Percentiles rank a stretch among this genome's conserved stretches.
Conservation (phyloP, 129 eudicot species). For the Helichrysum umbraculigerum region DNA sequence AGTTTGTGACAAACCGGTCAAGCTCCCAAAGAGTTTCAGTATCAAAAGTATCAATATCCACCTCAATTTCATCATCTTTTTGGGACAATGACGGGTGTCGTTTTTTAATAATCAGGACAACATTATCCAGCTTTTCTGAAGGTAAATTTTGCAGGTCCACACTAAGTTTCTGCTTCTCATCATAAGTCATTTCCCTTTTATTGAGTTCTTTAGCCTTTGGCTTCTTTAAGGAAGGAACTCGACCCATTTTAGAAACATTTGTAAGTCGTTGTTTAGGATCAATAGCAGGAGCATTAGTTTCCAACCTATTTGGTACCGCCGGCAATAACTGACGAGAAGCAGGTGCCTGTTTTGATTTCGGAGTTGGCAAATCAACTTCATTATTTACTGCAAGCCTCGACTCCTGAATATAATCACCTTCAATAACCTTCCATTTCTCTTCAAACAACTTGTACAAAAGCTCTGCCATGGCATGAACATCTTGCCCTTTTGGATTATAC, state of each 20-base stretch:
- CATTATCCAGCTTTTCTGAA: conserved; percentile 74
- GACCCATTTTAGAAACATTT: conserved; percentile 35
- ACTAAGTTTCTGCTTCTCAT: conserved; percentile 91
- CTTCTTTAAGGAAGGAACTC: conserved; percentile 56
- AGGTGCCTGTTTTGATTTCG: conserved; percentile 46
- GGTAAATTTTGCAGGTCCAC: conserved; percentile 72
- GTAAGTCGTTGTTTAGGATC: conserved; percentile 36
- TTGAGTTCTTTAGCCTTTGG: conserved; percentile 77
- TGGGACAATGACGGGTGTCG: conserved; percentile 69
- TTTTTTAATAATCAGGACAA: conserved; percentile 81
- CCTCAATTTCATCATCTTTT: conserved; percentile 91
- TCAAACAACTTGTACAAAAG: conserved; percentile 64
- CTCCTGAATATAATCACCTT: conserved; percentile 62
- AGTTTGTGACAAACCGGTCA: conserved; percentile 74
- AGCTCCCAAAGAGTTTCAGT: conserved; percentile 95
- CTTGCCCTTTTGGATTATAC: conserved; percentile 86
- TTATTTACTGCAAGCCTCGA: conserved; percentile 36
- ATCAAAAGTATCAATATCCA: conserved; percentile 90
- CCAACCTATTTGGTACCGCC: conserved; percentile 36
- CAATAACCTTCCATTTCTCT: conserved; percentile 73
- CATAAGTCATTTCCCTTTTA: conserved; percentile 90
- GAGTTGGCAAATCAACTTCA: conserved; percentile 46
- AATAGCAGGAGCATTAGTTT: conserved; percentile 28
- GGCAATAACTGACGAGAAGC: conserved; percentile 26
- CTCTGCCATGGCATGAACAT: conserved; percentile 85